Evolutionary conservation across 2,329 filamentous ascomycete species (phyloP).

Genomic region (Thielaviopsis euricoi): DNA sequence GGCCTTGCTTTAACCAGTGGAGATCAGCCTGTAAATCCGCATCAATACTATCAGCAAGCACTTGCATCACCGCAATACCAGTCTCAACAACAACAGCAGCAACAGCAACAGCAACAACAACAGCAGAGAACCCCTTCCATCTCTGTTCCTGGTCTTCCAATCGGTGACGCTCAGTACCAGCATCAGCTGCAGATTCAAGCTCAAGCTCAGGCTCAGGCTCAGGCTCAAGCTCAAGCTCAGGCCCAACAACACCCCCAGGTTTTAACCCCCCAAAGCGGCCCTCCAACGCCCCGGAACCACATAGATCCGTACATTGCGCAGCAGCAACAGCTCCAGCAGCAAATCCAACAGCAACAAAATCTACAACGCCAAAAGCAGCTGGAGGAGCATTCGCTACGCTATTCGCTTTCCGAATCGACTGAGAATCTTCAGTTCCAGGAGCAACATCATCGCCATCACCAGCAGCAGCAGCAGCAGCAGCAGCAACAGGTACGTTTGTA

Average conservation of each 20-base stretch:
- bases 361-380: conserved; percentile 14
- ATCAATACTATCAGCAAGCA: conserved; percentile 9
- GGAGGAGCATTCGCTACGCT: conserved; percentile 14
- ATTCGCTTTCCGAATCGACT: neutral
- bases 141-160: conserved; percentile 19
- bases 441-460: conserved; percentile 14
- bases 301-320: neutral
- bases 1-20: neutral
- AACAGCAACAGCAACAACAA: conserved; percentile 14
- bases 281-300: conserved; percentile 2
- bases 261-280: neutral
- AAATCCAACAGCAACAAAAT: conserved; percentile 15
- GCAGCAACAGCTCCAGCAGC: conserved; percentile 17
- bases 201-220: conserved; percentile 5
- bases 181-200: conserved; percentile 7
- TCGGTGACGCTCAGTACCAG: conserved; percentile 10
- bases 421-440: neutral
- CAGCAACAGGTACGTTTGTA: neutral
- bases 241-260: conserved; percentile 11
- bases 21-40: neutral
- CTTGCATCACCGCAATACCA: conserved; percentile 15
- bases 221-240: conserved; percentile 4
- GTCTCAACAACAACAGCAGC: conserved; percentile 16
- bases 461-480: conserved; percentile 13
- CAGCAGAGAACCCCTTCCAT: conserved; percentile 16